These are phyloP conservation scores for Cyclostephanos tholiformis DNA, from an alignment of 108 stramenopile species.

Conservation along the genomic window DNA sequence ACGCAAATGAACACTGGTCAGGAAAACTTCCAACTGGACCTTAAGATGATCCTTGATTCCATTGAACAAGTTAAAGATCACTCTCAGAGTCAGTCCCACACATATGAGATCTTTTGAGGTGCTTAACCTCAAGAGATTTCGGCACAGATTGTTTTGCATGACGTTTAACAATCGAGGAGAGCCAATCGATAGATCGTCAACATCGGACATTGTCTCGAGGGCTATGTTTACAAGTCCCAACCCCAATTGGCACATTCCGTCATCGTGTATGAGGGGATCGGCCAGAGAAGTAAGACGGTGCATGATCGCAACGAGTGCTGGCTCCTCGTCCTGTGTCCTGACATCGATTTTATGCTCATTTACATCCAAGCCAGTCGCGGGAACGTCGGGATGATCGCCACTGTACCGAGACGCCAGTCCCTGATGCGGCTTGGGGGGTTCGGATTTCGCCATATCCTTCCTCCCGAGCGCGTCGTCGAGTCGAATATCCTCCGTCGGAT, in stretches of 20 bases:
- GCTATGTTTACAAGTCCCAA: slow-evolving; percentile 93
- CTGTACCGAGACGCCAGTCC: background rate
- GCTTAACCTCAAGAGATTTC: slow-evolving; percentile 83
- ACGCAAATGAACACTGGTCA: slow-evolving; percentile 88
- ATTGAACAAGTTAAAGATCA: slow-evolving; percentile 97
- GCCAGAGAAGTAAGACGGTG: slow-evolving; percentile 75
- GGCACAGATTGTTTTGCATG: slow-evolving; percentile 92
- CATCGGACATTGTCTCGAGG: slow-evolving; percentile 82
- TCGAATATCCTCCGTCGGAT: slow-evolving; percentile 27
- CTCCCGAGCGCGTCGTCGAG: background rate
- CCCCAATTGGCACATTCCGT: slow-evolving; percentile 70
- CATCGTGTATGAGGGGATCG: slow-evolving; percentile 79
- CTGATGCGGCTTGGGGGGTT: background rate
- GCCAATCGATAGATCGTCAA: slow-evolving; percentile 49
- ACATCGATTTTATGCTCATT: background rate
- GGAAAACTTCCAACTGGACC: slow-evolving; percentile 97
- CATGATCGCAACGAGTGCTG: slow-evolving; percentile 71
- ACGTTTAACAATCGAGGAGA: slow-evolving; percentile 51
- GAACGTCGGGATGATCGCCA: background rate
- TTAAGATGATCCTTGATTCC: slow-evolving; percentile 94
- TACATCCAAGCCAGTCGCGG: background rate
- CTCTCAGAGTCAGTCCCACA: slow-evolving; percentile 86
- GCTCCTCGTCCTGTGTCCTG: slow-evolving; percentile 35
- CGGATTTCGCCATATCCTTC: background rate
- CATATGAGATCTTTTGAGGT: slow-evolving; percentile 86